These are phyloP conservation scores for Westerdykella ornata DNA, from an alignment of 2,329 filamentous ascomycete genomes.

Conservation along the genomic window DNA sequence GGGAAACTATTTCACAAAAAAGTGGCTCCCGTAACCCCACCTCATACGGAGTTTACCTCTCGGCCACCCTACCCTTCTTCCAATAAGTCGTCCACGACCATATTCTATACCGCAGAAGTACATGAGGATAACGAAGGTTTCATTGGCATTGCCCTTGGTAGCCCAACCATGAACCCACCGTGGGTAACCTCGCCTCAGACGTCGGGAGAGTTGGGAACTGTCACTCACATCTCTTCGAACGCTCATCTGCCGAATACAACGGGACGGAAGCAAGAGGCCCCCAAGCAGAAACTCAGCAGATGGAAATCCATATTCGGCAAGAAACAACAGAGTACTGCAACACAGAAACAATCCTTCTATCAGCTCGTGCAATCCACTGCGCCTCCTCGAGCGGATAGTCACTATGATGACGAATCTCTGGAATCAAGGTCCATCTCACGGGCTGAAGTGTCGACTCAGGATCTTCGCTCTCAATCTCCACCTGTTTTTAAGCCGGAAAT, in stretches of 20 bases:
- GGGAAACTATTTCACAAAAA: conserved; percentile 33
- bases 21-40: conserved; percentile 18
- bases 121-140: conserved; percentile 22
- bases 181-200: conserved; percentile 23
- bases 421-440: conserved; percentile 12
- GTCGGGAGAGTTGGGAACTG: conserved; percentile 10
- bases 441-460: conserved; percentile 10
- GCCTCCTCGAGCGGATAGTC: conserved; percentile 25
- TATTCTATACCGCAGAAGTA: conserved; percentile 27
- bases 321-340: conserved; percentile 19
- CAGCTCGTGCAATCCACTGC: conserved; percentile 25
- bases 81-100: conserved; percentile 22
- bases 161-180: conserved; percentile 29
- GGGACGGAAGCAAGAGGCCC: conserved; percentile 10
- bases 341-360: conserved; percentile 31
- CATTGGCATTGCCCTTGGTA: conserved; percentile 38
- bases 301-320: conserved; percentile 37
- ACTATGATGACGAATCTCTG: conserved; percentile 25
- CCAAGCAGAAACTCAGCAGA: conserved; percentile 33
- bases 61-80: conserved; percentile 24
- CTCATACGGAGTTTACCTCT: conserved; percentile 16
- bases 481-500: conserved; percentile 26
- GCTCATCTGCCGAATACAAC: conserved; percentile 1
- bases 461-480: conserved; percentile 17
- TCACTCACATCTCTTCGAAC: conserved; percentile 16